Evolutionary conservation across 2,329 filamentous ascomycete species (phyloP).

Genomic region (Colletotrichum sansevieriae): DNA sequence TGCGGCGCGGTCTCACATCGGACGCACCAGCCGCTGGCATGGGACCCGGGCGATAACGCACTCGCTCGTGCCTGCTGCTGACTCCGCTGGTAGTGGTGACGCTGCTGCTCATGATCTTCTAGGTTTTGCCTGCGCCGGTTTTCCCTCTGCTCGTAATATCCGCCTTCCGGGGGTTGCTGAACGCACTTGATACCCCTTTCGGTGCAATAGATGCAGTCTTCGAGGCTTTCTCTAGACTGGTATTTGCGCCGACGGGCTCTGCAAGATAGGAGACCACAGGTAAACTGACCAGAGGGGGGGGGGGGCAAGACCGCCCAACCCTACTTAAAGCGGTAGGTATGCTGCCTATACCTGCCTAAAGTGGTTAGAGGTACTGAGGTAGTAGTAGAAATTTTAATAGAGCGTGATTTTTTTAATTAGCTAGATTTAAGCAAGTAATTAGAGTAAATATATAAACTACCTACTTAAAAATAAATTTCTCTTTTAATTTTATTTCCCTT

Average conservation of each 20-base stretch:
- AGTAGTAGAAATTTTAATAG: no score
- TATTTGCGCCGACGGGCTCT: slow-evolving; percentile 42
- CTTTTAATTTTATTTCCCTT: no score
- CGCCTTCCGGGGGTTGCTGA: slow-evolving; percentile 50
- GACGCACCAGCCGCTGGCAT: slow-evolving; percentile 26
- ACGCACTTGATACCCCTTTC: slow-evolving; percentile 62
- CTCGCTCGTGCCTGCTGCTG: slow-evolving; percentile 19
- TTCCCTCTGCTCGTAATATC: slow-evolving; percentile 41
- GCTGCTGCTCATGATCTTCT: slow-evolving; percentile 5
- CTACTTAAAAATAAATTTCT: no score
- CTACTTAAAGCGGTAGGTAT: no score
- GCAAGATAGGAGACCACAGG: no score
- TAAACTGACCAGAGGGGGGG: no score
- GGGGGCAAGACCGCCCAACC: no score
- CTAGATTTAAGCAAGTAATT: no score
- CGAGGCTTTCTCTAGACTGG: slow-evolving; percentile 47
- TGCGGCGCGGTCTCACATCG: slow-evolving; percentile 28
- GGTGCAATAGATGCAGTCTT: slow-evolving; percentile 65
- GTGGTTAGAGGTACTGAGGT: no score
- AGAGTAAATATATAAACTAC: no score
- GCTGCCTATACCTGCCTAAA: no score
- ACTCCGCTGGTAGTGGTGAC: background rate
- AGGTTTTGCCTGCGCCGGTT: slow-evolving; percentile 30
- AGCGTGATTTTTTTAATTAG: no score
- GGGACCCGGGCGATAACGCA: slow-evolving; percentile 21